Evolutionary conservation across 768 basidiomycete species (phyloP).

Genomic region (Leccinum arenicola): DNA sequence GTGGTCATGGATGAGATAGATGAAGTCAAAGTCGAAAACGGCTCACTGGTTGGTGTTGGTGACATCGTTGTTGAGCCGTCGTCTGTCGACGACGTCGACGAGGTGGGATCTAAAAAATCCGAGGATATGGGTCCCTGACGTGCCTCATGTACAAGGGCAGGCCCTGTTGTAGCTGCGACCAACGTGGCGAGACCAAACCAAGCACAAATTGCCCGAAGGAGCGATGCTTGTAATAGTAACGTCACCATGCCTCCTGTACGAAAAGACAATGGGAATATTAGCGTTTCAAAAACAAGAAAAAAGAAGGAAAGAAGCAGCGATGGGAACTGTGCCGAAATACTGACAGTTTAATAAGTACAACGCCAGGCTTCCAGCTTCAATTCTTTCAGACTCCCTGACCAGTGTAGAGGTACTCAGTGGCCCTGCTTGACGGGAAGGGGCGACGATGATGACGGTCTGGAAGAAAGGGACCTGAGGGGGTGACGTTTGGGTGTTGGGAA

Average conservation of each 20-base stretch:
- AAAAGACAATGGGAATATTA: not conserved
- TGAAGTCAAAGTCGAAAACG: constrained; percentile 2
- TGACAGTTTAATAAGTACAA: not conserved
- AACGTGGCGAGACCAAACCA: constrained; percentile 13
- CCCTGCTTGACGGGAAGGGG: not conserved
- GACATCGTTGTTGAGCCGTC: constrained; percentile 6
- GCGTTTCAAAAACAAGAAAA: not conserved
- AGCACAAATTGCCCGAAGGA: not conserved
- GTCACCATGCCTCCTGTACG: constrained; percentile 9
- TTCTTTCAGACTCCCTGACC: not conserved
- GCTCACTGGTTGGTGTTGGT: constrained; percentile 15
- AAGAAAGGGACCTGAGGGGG: not conserved
- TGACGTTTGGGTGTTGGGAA: constrained; percentile 4
- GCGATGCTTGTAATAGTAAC: constrained; percentile 6
- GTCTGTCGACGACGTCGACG: constrained; percentile 5
- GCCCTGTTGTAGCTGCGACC: constrained; percentile 12
- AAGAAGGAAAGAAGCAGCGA: not conserved
- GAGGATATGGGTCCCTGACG: constrained; percentile 19
- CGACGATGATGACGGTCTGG: not conserved
- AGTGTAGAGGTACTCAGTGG: not conserved
- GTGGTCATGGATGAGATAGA: constrained; percentile 1
- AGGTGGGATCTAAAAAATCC: constrained; percentile 2
- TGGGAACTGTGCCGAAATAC: not conserved
- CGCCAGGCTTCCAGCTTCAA: not conserved
- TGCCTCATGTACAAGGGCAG: constrained; percentile 17